These are phyloP conservation scores for Talaromyces sp. DNA, from an alignment of 2,329 filamentous ascomycete genomes.

Conservation along the genomic window DNA sequence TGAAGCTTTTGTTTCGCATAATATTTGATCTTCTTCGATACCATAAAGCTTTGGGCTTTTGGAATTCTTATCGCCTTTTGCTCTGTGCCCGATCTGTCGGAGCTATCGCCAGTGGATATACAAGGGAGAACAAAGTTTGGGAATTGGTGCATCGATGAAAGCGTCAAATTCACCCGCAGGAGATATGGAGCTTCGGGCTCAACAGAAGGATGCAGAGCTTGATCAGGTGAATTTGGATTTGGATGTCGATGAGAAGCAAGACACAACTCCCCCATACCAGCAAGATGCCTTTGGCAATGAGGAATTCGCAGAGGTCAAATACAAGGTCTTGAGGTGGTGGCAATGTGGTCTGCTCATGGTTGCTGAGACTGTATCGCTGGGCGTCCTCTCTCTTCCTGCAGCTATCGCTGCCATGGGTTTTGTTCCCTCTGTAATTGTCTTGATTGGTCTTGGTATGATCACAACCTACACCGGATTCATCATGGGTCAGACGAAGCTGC, in stretches of 20 bases:
- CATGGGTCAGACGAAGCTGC: conserved; percentile 61
- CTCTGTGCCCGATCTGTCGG: not conserved
- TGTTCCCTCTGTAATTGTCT: conserved; percentile 56
- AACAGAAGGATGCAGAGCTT: not conserved
- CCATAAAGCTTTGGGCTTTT: not conserved
- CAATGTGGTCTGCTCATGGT: conserved; percentile 56
- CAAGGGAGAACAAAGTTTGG: not conserved
- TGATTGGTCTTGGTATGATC: conserved; percentile 56
- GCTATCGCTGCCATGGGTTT: conserved; percentile 56
- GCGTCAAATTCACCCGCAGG: not conserved
- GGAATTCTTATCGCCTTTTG: not conserved
- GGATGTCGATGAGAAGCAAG: conserved; percentile 22
- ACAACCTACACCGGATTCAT: conserved; percentile 65
- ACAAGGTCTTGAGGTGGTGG: conserved; percentile 55
- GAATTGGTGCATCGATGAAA: conserved; percentile 10
- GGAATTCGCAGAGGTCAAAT: conserved; percentile 50
- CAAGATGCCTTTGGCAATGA: conserved; percentile 47
- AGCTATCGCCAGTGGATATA: not conserved
- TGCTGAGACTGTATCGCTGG: conserved; percentile 59
- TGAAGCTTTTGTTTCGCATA: not conserved
- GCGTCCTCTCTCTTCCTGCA: conserved; percentile 57
- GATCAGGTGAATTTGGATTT: conserved; percentile 1
- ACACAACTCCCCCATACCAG: conserved; percentile 19
- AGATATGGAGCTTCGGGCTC: conserved; percentile 3
- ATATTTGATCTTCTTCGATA: not conserved